Evolutionary conservation across 257 asterid genomes (phyloP).

Genomic region (Solanum pinnatisectum): DNA sequence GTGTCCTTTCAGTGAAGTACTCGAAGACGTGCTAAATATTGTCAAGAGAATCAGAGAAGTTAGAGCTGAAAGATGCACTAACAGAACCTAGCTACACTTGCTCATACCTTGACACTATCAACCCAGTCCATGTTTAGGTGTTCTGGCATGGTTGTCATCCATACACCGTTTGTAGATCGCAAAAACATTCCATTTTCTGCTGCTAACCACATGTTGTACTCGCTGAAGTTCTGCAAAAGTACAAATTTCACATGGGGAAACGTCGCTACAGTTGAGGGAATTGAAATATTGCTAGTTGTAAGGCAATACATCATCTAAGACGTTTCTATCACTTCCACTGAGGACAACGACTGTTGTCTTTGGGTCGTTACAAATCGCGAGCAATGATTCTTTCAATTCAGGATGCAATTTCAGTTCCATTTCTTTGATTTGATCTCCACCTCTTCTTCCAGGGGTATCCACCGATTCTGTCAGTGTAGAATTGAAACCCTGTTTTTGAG

Average conservation of each 20-base stretch:
- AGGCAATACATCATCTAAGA: constrained; percentile 62
- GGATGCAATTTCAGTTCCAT: constrained; percentile 95
- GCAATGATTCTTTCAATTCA: constrained; percentile 54
- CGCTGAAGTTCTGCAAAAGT: constrained; percentile 70
- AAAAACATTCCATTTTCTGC: constrained; percentile 98
- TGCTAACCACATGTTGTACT: constrained; percentile 92
- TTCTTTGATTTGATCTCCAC: constrained; percentile 82
- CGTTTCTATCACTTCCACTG: constrained; percentile 79
- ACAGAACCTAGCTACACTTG: background rate
- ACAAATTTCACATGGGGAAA: constrained; percentile 3
- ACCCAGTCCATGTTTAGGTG: constrained; percentile 97
- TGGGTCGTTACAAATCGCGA: constrained; percentile 66
- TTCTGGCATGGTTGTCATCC: constrained; percentile 99
- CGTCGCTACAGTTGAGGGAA: background rate
- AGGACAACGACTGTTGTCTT: constrained; percentile 81
- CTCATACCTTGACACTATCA: constrained; percentile 70
- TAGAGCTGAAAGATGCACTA: constrained; percentile 4
- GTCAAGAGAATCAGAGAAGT: constrained; percentile 10
- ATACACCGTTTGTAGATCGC: constrained; percentile 67
- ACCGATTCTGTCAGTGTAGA: constrained; percentile 71
- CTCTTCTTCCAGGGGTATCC: constrained; percentile 81
- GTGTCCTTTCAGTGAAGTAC: constrained; percentile 96
- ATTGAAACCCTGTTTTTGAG: constrained; percentile 69
- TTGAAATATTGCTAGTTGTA: constrained; percentile 1
- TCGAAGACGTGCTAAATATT: constrained; percentile 78